phyloP scores from a whole-genome alignment of 352 stramenopile species.

The Globisporangium carolinianum region DNA sequence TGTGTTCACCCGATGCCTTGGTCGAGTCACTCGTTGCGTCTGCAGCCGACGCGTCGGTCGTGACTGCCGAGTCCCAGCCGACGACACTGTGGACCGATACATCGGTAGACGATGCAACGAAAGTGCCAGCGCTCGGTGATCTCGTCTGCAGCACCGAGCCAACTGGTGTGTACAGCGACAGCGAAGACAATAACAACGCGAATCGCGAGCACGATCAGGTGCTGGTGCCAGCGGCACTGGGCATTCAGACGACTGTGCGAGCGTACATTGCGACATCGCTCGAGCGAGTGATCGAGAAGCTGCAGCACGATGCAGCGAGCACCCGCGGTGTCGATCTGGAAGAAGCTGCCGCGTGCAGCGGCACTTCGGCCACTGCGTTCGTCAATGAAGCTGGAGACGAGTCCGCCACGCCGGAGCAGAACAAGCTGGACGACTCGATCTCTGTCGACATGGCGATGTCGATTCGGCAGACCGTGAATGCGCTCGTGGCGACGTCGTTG shows the following conservation, averaged over 20 bases:
- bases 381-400: not conserved
- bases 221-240: constrained; percentile 17
- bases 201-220: not conserved
- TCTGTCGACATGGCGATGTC: constrained; percentile 23
- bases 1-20: constrained; percentile 9
- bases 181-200: not conserved
- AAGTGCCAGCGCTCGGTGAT: too few species aligned
- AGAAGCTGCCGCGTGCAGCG: not conserved
- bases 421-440: not conserved
- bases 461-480: constrained; percentile 31
- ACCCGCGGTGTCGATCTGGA: not conserved
- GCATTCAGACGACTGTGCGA: constrained; percentile 18
- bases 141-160: too few species aligned
- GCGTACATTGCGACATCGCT: constrained; percentile 15
- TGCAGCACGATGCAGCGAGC: not conserved
- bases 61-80: not conserved
- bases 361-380: not conserved
- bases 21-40: constrained; percentile 12
- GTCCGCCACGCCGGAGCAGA: not conserved
- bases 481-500: constrained; percentile 29
- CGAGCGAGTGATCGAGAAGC: constrained; percentile 17
- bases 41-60: not conserved
- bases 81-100: not conserved
- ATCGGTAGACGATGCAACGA: too few species aligned
- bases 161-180: not conserved